phyloP scores from a whole-genome alignment of 345 rosid genomes.

The Hypericum perforatum region DNA sequence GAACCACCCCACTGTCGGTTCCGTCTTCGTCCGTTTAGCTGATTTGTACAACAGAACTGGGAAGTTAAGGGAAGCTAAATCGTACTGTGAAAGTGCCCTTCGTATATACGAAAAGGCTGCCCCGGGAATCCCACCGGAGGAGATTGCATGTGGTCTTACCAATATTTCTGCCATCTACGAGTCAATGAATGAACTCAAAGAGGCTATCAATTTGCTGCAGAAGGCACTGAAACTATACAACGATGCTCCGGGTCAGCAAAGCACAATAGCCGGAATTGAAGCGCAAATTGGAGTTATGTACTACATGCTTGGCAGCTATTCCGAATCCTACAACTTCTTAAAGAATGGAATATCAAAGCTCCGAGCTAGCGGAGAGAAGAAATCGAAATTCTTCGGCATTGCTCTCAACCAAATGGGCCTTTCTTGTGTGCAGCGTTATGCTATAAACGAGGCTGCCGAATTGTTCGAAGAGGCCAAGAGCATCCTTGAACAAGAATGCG shows the following conservation, averaged over 20 bases:
- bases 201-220: slow-evolving; percentile 52
- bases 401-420: slow-evolving; percentile 73
- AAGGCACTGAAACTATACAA: slow-evolving; percentile 54
- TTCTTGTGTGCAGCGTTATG: slow-evolving; percentile 59
- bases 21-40: slow-evolving; percentile 76
- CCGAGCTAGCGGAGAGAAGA: slow-evolving; percentile 54
- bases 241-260: slow-evolving; percentile 58
- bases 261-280: slow-evolving; percentile 77
- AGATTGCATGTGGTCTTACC: slow-evolving; percentile 72
- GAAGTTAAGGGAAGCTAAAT: slow-evolving; percentile 63
- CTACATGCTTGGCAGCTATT: slow-evolving; percentile 69
- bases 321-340: slow-evolving; percentile 59
- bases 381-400: too few relatives aligned
- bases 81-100: slow-evolving; percentile 75
- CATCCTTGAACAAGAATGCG: slow-evolving; percentile 71
- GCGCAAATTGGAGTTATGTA: slow-evolving; percentile 88
- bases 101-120: slow-evolving; percentile 48
- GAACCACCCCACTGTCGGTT: slow-evolving; percentile 71
- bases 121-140: slow-evolving; percentile 53
- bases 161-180: slow-evolving; percentile 79
- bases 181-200: slow-evolving; percentile 64
- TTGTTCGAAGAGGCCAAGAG: slow-evolving; percentile 80
- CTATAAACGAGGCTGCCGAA: slow-evolving; percentile 80
- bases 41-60: slow-evolving; percentile 76
- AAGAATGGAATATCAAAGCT: slow-evolving; percentile 57